A percentile compares a stretch with the other conserved stretches of the same genome.
Conservation (phyloP, 495 filamentous ascomycete genomes). For the Podospora australis region DNA sequence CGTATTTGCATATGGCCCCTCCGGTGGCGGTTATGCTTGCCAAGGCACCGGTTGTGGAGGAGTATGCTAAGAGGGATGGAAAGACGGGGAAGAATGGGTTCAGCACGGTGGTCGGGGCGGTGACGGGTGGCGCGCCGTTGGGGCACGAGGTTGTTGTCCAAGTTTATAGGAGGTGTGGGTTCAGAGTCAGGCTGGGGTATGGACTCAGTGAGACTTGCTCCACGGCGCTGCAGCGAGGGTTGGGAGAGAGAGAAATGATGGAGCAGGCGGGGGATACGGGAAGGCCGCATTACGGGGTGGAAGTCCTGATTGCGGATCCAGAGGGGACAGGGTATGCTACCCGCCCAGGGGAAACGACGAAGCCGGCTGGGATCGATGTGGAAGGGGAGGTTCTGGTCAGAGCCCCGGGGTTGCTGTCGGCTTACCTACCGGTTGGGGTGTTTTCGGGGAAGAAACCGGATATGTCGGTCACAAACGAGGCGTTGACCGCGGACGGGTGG, state of each 20-base stretch:
- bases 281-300: conserved; percentile 43
- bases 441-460: conserved; percentile 12
- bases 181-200: conserved; percentile 64
- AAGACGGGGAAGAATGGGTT: conserved; percentile 16
- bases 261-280: conserved; percentile 55
- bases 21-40: conserved; percentile 64
- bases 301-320: conserved; percentile 54
- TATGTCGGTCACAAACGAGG: conserved; percentile 49
- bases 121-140: conserved; percentile 58
- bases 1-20: conserved; percentile 59
- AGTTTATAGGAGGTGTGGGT: conserved; percentile 56
- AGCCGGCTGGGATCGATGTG: conserved; percentile 40
- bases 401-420: conserved; percentile 53
- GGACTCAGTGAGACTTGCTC: conserved; percentile 65
- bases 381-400: conserved; percentile 56
- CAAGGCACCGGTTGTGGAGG: conserved; percentile 54
- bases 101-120: conserved; percentile 14
- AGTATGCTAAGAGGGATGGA: conserved; percentile 50
- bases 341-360: conserved; percentile 23
- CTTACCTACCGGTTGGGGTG: conserved; percentile 36
- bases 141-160: conserved; percentile 55
- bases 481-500: conserved; percentile 54
- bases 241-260: conserved; percentile 49
- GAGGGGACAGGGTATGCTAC: conserved; percentile 10
- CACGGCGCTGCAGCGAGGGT: conserved; percentile 53